Percentiles rank a stretch among this genome's conserved stretches.
phyloP scores from a whole-genome alignment of 1,139 yeast species.

The Kurtzmaniella quercitrusa region DNA sequence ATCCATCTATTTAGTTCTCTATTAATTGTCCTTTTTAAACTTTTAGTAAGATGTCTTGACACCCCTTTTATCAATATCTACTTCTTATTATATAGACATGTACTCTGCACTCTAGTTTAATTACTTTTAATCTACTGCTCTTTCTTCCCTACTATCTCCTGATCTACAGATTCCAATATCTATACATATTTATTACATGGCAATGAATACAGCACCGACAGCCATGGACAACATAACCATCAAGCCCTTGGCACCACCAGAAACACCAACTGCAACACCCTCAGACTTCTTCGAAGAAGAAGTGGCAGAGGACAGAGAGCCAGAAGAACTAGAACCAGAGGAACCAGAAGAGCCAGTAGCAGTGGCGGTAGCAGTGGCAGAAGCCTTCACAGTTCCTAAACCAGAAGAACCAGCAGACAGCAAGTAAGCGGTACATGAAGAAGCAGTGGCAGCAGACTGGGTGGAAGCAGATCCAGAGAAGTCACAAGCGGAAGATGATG shows the following conservation, averaged over 20 bases:
- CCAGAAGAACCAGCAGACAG: conserved; percentile 39
- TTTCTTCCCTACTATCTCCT: background rate
- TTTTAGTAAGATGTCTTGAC: too few species aligned
- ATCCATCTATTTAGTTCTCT: too few species aligned
- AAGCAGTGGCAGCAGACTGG: conserved; percentile 45
- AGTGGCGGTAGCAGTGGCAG: conserved; percentile 22
- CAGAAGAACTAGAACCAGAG: conserved; percentile 10
- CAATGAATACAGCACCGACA: conserved; percentile 5
- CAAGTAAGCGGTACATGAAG: conserved; percentile 45
- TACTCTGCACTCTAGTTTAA: too few species aligned
- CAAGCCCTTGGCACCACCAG: conserved; percentile 2
- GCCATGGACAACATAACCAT: conserved; percentile 3
- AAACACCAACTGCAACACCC: conserved; percentile 1
- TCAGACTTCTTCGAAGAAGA: conserved; percentile 2
- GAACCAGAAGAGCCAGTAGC: conserved; percentile 5
- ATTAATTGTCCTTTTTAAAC: too few species aligned
- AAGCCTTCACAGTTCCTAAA: conserved; percentile 32
- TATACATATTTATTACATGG: conserved; percentile 2
- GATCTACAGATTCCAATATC: background rate
- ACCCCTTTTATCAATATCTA: too few species aligned
- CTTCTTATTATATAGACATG: too few species aligned
- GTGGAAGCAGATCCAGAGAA: conserved; percentile 62
- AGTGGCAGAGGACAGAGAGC: conserved; percentile 1
- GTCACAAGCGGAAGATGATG: conserved; percentile 51
- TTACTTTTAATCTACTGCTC: background rate